Percentiles rank a stretch among this genome's conserved stretches.
These are phyloP conservation scores for Annulohypoxylon nitens DNA, from an alignment of 495 filamentous ascomycete genomes.

Conservation along the genomic window DNA sequence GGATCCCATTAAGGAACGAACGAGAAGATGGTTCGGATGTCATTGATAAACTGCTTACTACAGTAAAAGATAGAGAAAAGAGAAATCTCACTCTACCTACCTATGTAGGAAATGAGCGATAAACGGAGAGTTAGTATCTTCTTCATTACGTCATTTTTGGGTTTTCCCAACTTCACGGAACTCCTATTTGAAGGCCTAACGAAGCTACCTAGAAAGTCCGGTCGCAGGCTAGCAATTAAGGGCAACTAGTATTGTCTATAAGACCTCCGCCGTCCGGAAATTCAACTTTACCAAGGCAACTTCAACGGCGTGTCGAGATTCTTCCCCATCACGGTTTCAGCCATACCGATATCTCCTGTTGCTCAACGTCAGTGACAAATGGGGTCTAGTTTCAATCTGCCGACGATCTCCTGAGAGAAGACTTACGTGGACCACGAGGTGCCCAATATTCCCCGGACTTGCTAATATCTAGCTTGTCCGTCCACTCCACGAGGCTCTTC, in stretches of 20 bases:
- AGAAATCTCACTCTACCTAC: background rate
- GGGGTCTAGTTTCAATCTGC: conserved; percentile 13
- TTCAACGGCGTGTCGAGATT: conserved; percentile 73
- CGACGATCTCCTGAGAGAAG: conserved; percentile 1
- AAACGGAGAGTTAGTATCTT: background rate
- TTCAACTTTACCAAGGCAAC: conserved; percentile 72
- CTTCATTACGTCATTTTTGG: conserved; percentile 1
- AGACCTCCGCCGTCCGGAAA: conserved; percentile 7
- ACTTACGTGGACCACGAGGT: conserved; percentile 73
- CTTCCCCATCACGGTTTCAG: conserved; percentile 72
- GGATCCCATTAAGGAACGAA: conserved; percentile 15
- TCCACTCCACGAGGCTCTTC: conserved; percentile 70
- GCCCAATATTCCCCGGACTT: conserved; percentile 81
- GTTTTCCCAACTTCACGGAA: conserved; percentile 17
- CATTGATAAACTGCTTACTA: conserved; percentile 41
- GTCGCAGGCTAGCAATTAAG: conserved; percentile 20
- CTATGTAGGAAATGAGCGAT: conserved; percentile 8
- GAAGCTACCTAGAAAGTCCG: background rate
- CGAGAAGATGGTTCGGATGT: conserved; percentile 14
- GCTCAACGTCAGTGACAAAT: conserved; percentile 27
- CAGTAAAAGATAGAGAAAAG: background rate
- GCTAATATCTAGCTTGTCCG: conserved; percentile 72
- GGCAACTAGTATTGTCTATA: conserved; percentile 9
- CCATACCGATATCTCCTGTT: conserved; percentile 75
- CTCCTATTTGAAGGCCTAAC: conserved; percentile 8